Evolutionary conservation across 2,329 filamentous ascomycete genomes (phyloP).

Genomic region (Calonectria henricotiae): DNA sequence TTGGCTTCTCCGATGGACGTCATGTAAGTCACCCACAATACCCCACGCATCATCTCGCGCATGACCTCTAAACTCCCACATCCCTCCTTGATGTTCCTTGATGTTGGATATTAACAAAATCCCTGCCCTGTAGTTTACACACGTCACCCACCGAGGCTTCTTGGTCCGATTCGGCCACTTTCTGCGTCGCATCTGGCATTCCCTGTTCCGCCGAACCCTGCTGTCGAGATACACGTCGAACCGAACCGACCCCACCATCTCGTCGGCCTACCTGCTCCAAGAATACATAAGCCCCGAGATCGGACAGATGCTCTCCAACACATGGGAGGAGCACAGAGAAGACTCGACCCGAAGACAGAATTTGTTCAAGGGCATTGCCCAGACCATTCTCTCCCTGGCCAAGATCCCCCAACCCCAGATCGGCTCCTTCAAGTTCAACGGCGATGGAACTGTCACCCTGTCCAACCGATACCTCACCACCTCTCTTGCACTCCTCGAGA

Average conservation of each 20-base stretch:
- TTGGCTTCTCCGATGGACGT: conserved; percentile 38
- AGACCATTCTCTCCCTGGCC: conserved; percentile 45
- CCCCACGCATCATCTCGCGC: not conserved
- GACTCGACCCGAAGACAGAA: conserved; percentile 36
- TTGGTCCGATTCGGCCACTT: conserved; percentile 25
- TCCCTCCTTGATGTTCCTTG: too few relatives aligned
- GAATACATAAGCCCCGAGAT: conserved; percentile 46
- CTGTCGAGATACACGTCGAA: conserved; percentile 42
- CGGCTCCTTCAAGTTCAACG: conserved; percentile 47
- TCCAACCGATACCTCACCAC: conserved; percentile 49
- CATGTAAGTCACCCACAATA: conserved; percentile 12
- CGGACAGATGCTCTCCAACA: conserved; percentile 47
- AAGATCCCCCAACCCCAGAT: conserved; percentile 44
- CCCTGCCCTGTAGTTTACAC: conserved; percentile 38
- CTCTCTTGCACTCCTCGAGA: conserved; percentile 50
- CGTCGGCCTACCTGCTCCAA: conserved; percentile 45
- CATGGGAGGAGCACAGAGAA: conserved; percentile 38
- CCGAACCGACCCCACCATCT: conserved; percentile 25
- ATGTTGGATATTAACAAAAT: not conserved
- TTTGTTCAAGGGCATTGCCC: conserved; percentile 44
- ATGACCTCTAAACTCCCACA: not conserved
- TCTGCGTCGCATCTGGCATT: conserved; percentile 32
- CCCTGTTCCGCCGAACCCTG: conserved; percentile 36
- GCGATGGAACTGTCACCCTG: conserved; percentile 53
- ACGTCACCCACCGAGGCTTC: conserved; percentile 28